These are phyloP conservation scores for Malassezia japonica DNA, from an alignment of 1,284 basidiomycete species.

Conservation along the genomic window DNA sequence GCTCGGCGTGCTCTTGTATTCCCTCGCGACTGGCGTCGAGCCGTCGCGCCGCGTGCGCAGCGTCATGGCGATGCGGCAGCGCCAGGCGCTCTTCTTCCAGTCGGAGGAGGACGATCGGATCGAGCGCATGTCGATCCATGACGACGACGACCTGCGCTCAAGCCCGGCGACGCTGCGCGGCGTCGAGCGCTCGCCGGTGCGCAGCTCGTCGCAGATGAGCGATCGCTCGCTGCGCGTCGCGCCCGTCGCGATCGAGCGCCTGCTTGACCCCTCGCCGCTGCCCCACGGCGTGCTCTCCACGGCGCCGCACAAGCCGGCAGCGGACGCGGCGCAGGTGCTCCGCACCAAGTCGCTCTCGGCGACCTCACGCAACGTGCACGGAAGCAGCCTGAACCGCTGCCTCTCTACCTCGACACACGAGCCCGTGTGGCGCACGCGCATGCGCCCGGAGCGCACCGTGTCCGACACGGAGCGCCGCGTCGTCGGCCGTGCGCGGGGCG, in stretches of 20 bases:
- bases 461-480: constrained; percentile 8
- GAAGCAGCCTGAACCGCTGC: too few species aligned
- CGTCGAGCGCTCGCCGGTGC: neutral
- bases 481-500: neutral
- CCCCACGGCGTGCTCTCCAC: constrained; percentile 19
- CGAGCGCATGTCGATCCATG: constrained; percentile 19
- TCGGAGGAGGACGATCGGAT: constrained; percentile 42
- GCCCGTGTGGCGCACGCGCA: neutral
- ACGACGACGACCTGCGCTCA: neutral
- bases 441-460: neutral
- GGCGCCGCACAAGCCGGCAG: neutral
- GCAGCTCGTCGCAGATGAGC: neutral
- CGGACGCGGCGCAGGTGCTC: neutral
- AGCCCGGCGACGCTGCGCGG: neutral
- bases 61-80: constrained; percentile 41
- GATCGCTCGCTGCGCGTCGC: neutral
- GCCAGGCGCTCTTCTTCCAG: constrained; percentile 38
- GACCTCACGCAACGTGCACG: neutral
- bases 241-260: constrained; percentile 17
- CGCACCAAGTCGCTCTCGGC: constrained; percentile 2
- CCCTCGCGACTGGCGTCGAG: constrained; percentile 37
- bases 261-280: constrained; percentile 25
- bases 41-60: constrained; percentile 34
- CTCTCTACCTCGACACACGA: too few species aligned
- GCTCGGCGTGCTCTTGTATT: constrained; percentile 42